Base-by-base conservation (phyloP, 345 rosid genomes). In the Alliaria petiolata region DNA sequence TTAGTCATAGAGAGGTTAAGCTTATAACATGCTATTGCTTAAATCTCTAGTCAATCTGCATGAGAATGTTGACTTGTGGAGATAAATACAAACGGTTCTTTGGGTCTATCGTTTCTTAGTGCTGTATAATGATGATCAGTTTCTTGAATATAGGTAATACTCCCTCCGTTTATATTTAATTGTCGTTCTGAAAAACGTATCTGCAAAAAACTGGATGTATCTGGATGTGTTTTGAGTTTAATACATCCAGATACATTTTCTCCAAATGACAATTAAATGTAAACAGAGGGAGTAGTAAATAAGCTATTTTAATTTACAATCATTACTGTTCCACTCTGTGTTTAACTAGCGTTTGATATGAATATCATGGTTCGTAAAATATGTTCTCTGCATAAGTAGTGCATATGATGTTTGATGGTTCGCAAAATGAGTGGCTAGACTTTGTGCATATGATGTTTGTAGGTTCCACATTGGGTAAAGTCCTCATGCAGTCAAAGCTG, bases 401-500 rank as follows among this genome's bases (percentile, higher is more conserved):
- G n/a, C n/a, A n/a, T n/a, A n/a, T n/a, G n/a, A n/a, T n/a, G n/a
- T n/a, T n/a, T n/a, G n/a, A n/a, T n/a, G n/a, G n/a, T n/a, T n/a
- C n/a, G n/a, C n/a, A n/a, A n/a, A n/a, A n/a, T n/a, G n/a, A n/a
- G n/a, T 54, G 31, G 56, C 40, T 42, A 53, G 14, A 57, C 31
- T 43, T 53, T 72, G 70, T 25, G 16, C 31, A 25, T 72, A 50
- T 44, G 28, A 55, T 64, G 64, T 63, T 54, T 54, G 50, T 45
- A 33, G 30, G 36, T 54, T 54, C 47, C 30, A 50, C 52, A 56
- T 31, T 58, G 43, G 1, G 17, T 33, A 63, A 16, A 20, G 43
- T 49, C 57, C 14, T 47, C 68, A 34, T 70, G 33, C 39, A 14
- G 54, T 43, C 53, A 54, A 56, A 72, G 40, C 43, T 69, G 50